A percentile compares a stretch with the other conserved stretches of the same genome.
phyloP scores from a whole-genome alignment of 768 basidiomycete genomes.

The Boletus sp. region DNA sequence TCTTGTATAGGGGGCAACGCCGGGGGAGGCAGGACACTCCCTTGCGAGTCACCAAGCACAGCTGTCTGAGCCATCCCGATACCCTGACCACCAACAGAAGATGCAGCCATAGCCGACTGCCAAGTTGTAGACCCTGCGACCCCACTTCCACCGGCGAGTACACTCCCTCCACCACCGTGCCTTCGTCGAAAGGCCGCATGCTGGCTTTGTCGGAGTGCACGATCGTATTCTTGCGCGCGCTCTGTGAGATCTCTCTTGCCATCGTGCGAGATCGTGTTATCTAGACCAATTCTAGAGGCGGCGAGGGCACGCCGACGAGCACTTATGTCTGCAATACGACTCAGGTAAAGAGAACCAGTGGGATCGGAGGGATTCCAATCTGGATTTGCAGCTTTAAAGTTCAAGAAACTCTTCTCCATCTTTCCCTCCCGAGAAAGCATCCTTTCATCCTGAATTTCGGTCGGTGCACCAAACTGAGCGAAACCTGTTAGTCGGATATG shows the following conservation, averaged over 20 bases:
- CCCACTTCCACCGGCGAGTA: conserved; percentile 43
- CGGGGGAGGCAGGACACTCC: conserved; percentile 38
- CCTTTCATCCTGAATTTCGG: conserved; percentile 61
- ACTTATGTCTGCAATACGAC: conserved; percentile 72
- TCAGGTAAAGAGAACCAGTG: conserved; percentile 86
- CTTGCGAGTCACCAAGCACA: conserved; percentile 74
- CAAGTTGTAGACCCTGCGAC: conserved; percentile 48
- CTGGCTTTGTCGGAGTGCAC: conserved; percentile 70
- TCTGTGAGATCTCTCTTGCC: conserved; percentile 43
- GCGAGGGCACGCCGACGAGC: conserved; percentile 40
- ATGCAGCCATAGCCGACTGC: conserved; percentile 43
- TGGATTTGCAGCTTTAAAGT: conserved; percentile 95
- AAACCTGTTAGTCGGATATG: background rate
- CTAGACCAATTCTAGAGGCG: conserved; percentile 26
- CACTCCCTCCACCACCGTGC: conserved; percentile 24
- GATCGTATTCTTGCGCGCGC: conserved; percentile 72
- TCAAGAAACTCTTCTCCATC: conserved; percentile 98
- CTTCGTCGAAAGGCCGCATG: conserved; percentile 46
- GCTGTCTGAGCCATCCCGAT: conserved; percentile 64
- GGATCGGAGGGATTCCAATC: conserved; percentile 95
- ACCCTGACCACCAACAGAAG: conserved; percentile 40
- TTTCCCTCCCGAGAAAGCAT: conserved; percentile 91
- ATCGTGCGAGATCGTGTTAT: conserved; percentile 28
- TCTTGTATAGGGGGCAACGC: conserved; percentile 32
- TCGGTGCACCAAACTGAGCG: conserved; percentile 80